phyloP scores from a whole-genome alignment of 257 asterid genomes.

The Solanum piurae region DNA sequence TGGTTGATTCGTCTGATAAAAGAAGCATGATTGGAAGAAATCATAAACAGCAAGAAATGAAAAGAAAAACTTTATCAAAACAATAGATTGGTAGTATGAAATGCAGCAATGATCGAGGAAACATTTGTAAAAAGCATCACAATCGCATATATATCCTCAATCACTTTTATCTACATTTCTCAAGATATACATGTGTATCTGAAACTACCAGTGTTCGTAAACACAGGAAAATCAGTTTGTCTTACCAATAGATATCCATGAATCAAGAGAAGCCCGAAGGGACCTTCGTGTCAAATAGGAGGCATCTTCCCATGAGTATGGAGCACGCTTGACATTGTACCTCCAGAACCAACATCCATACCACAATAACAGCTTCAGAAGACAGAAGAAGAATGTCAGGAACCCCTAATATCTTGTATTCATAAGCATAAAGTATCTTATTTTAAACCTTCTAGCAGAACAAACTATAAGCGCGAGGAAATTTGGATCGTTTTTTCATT shows the following conservation, averaged over 20 bases:
- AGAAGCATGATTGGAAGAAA: neutral
- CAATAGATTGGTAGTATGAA: neutral
- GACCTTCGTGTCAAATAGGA: slow-evolving; percentile 68
- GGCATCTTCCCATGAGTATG: slow-evolving; percentile 84
- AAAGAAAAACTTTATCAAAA: neutral
- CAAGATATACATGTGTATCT: neutral
- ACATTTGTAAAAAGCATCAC: neutral
- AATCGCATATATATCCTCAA: neutral
- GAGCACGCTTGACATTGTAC: slow-evolving; percentile 62
- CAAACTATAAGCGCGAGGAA: neutral
- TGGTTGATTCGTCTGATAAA: slow-evolving; percentile 47
- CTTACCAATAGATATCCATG: slow-evolving; percentile 71
- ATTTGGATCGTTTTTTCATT: neutral
- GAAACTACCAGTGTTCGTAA: neutral
- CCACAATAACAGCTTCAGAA: slow-evolving; percentile 65
- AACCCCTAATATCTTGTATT: neutral
- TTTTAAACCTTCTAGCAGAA: neutral
- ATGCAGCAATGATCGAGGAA: neutral
- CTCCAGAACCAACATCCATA: slow-evolving; percentile 76
- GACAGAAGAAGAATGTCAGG: slow-evolving; percentile 1
- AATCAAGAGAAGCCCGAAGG: slow-evolving; percentile 47
- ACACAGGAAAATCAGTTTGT: neutral
- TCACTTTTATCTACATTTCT: neutral
- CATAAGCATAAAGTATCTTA: neutral
- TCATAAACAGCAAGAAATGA: neutral